phyloP scores from a whole-genome alignment of 2,329 filamentous ascomycete species.

The Xylariaceae sp. region DNA sequence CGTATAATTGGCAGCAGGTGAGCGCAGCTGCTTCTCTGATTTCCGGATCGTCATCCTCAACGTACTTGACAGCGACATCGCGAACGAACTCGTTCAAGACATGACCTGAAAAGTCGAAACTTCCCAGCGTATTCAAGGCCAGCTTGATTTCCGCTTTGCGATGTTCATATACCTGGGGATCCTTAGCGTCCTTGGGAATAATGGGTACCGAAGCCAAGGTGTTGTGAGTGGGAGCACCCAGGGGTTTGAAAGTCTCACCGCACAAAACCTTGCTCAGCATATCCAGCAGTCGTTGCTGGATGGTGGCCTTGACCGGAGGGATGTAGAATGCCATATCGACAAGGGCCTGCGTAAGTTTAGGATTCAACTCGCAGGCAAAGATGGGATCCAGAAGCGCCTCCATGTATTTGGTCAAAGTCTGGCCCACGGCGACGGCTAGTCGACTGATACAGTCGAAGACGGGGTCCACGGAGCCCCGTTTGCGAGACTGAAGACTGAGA shows the following conservation, averaged over 20 bases:
- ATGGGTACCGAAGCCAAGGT: constrained; percentile 75
- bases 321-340: constrained; percentile 99
- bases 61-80: constrained; percentile 96
- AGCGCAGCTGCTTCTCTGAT: constrained; percentile 91
- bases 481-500: constrained; percentile 70
- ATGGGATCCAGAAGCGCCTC: constrained; percentile 92
- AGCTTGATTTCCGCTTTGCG: constrained; percentile 84
- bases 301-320: constrained; percentile 83
- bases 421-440: constrained; percentile 88
- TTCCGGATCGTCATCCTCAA: constrained; percentile 90
- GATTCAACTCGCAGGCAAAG: constrained; percentile 90
- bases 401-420: constrained; percentile 97
- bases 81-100: constrained; percentile 97
- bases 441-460: constrained; percentile 98
- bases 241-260: constrained; percentile 82
- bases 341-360: constrained; percentile 87
- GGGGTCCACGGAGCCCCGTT: constrained; percentile 61
- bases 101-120: constrained; percentile 90
- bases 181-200: constrained; percentile 81
- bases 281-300: constrained; percentile 89
- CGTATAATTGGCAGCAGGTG: constrained; percentile 96
- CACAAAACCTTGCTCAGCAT: constrained; percentile 93
- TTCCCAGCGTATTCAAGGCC: constrained; percentile 91
- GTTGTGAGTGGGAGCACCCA: constrained; percentile 82
- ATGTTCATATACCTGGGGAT: constrained; percentile 73